Conservation (phyloP, 768 basidiomycete genomes). For the Rhizopogon vulgaris region DNA sequence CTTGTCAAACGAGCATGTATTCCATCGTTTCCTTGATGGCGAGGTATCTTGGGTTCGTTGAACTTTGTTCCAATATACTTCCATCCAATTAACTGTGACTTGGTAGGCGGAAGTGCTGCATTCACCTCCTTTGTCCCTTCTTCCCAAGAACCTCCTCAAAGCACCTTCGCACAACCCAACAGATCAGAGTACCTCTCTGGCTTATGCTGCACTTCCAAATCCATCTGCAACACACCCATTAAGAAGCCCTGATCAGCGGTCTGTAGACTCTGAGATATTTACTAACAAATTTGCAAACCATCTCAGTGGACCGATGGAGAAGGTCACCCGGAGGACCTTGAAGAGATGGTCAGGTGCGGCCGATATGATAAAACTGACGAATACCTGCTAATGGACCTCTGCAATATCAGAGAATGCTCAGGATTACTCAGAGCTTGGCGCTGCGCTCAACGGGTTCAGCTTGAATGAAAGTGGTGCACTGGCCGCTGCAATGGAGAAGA, state of each 20-base stretch:
- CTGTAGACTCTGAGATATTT: conserved; percentile 93
- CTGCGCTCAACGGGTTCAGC: conserved; percentile 88
- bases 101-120: conserved; percentile 83
- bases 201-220: conserved; percentile 82
- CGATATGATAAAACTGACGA: conserved; percentile 1
- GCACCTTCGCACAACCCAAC: conserved; percentile 95
- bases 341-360: conserved; percentile 90
- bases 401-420: conserved; percentile 60
- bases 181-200: conserved; percentile 61
- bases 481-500: conserved; percentile 88
- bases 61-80: not conserved
- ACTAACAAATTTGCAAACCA: conserved; percentile 94
- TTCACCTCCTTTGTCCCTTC: conserved; percentile 82
- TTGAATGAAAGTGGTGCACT: conserved; percentile 73
- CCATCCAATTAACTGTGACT: conserved; percentile 5
- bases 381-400: conserved; percentile 2
- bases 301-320: conserved; percentile 90
- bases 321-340: conserved; percentile 84
- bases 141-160: conserved; percentile 94
- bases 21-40: conserved; percentile 92
- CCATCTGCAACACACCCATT: conserved; percentile 86
- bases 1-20: conserved; percentile 90
- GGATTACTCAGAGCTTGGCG: conserved; percentile 88
- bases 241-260: conserved; percentile 91
- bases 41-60: conserved; percentile 88